Base-by-base conservation (phyloP, 192 early-diverging fungal genomes). In the Backusella westeae region DNA sequence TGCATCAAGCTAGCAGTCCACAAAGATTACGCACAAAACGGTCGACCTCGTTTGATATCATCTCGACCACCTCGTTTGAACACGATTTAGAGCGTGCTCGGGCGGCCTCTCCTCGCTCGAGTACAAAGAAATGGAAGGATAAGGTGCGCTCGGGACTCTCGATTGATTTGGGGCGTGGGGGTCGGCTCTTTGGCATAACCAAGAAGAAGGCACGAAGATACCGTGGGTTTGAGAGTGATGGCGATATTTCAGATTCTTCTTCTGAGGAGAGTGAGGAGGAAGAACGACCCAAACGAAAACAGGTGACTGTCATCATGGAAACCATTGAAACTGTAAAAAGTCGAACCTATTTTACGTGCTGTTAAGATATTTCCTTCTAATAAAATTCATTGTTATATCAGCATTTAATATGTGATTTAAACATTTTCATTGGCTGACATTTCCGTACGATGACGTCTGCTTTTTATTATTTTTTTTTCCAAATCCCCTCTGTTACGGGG, bases 301-400 rank as follows among this genome's bases (percentile, higher is more conserved):
- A 56, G 4, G 78, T 73, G 4, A 68, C 67, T 32, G 39, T 79
- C 14, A 59, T 79, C 19, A 79, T 79, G 72, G 78, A 79, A 65
- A 69, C 36, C 0, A 71, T 79, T 46, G 52, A 79, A 42, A 36
- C 70, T 9, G 78, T 79, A 44, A 79, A 79, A 39, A 79, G 71
- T 35, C 68, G 69, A 69, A 69, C 78, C 12, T 79, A 79, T 35
- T 79, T 79, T 73, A 79, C 78, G 6, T 79, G 78, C 56, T 79
- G 78, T 32, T 79, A 69, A 32, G 32, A 32, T 32, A 3, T 0
- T 32, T 32, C 32, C 1, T 32, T 32, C 32, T 32, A 32, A 32
- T 32, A 32, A 32, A 32, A 2, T 32, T 3, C 32, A 32, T 32
- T 32, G 1, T 32, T 32, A 32, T 32, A 32, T 32, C 32, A 32